Evolutionary conservation across 306 rosid genomes (phyloP).

Genomic region (Prosopis cineraria): DNA sequence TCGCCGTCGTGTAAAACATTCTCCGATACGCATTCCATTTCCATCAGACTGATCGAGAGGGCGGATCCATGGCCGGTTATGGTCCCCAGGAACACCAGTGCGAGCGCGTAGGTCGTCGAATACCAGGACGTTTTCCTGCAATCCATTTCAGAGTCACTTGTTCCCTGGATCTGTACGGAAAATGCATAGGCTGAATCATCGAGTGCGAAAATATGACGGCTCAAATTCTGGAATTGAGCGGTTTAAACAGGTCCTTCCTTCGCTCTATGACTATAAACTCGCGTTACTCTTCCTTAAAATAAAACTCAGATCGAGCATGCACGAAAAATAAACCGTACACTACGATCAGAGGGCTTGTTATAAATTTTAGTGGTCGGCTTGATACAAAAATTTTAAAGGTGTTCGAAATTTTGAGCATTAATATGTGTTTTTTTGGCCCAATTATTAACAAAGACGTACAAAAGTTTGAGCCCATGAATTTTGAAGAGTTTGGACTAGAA

Average conservation of each 20-base stretch:
- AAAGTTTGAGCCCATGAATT: neutral
- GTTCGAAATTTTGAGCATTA: neutral
- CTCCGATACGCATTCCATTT: slow-evolving; percentile 48
- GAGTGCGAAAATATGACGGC: slow-evolving; percentile 28
- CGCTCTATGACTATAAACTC: slow-evolving; percentile 33
- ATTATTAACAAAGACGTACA: neutral
- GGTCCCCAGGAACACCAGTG: slow-evolving; percentile 18
- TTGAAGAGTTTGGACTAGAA: neutral
- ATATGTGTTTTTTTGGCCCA: neutral
- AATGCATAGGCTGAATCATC: slow-evolving; percentile 24
- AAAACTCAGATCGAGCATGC: neutral
- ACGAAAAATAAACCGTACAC: too few relatives aligned
- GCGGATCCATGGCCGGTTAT: slow-evolving; percentile 16
- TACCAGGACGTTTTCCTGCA: slow-evolving; percentile 11
- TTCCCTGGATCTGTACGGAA: slow-evolving; percentile 20
- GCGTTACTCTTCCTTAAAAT: neutral
- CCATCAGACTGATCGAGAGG: slow-evolving; percentile 45
- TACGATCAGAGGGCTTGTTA: too few relatives aligned
- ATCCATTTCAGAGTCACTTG: slow-evolving; percentile 28
- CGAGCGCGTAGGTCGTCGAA: slow-evolving; percentile 28
- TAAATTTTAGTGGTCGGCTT: too few relatives aligned
- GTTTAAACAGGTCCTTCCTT: slow-evolving; percentile 31
- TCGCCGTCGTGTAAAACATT: slow-evolving; percentile 36
- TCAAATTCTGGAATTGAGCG: slow-evolving; percentile 14
- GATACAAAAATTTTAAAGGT: neutral